Percentiles rank a stretch among this genome's conserved stretches.
phyloP scores from a whole-genome alignment of 2,329 filamentous ascomycete genomes.

The Ceratocystis colombiana region DNA sequence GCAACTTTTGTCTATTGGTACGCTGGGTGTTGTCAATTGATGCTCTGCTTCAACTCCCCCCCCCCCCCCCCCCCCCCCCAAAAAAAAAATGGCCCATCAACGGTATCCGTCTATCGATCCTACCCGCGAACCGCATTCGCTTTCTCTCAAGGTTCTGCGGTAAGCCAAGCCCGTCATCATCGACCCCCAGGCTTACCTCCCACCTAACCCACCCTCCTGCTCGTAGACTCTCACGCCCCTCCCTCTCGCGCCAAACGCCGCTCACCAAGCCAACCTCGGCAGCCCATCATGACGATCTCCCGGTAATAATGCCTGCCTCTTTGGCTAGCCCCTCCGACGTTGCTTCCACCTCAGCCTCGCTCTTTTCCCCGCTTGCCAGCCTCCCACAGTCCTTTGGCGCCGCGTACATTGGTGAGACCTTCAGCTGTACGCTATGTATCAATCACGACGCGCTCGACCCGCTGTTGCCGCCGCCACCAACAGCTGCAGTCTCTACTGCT shows the following conservation, averaged over 20 bases:
- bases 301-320: slow-evolving; percentile 15
- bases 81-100: slow-evolving; percentile 51
- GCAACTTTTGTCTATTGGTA: slow-evolving; percentile 89
- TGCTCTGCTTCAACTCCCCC: background rate
- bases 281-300: slow-evolving; percentile 30
- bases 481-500: slow-evolving; percentile 17
- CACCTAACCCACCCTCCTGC: background rate
- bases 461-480: slow-evolving; percentile 26
- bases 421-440: slow-evolving; percentile 89
- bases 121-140: slow-evolving; percentile 64
- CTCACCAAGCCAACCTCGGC: slow-evolving; percentile 34
- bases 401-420: slow-evolving; percentile 90
- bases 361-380: slow-evolving; percentile 23
- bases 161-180: slow-evolving; percentile 31
- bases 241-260: slow-evolving; percentile 61
- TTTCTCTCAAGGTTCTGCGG: slow-evolving; percentile 68
- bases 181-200: background rate
- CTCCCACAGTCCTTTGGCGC: slow-evolving; percentile 61
- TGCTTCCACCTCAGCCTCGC: slow-evolving; percentile 11
- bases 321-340: slow-evolving; percentile 11
- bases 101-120: slow-evolving; percentile 47
- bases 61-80: background rate
- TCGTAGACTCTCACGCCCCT: slow-evolving; percentile 67
- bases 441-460: slow-evolving; percentile 60
- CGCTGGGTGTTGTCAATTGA: slow-evolving; percentile 30